Base-by-base conservation (phyloP, 2,329 filamentous ascomycete species). In the Pleurostoma richardsiae region DNA sequence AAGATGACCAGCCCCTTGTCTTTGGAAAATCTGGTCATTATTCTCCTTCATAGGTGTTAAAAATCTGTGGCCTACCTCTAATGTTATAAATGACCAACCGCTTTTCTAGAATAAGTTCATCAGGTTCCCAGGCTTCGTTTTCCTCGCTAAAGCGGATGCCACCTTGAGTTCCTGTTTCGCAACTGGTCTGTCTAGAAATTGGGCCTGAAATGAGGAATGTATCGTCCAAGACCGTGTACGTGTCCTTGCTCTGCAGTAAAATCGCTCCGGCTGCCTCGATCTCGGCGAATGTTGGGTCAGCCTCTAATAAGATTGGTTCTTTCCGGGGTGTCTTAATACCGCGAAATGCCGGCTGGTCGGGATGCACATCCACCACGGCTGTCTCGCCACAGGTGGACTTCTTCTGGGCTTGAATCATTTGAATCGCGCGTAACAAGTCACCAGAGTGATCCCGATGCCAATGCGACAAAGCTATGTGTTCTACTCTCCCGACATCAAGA, bases 371-470 rank as follows among this genome's bases (percentile, higher is more conserved):
- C 3, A 73, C 66, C 0, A 67, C 51, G 2, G 78, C 54, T 8
- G 8, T 36, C 33, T 36, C n/a, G 4, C 50, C 48, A 10, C 56
- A 45, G 30, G 50, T 49, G 43, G 58, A 43, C 2, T 47, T 28
- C 54, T 68, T 68, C 7, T 68, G 71, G 1, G 65, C 57, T 3
- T 66, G 68, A 40, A 80, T 72, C 64, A 73, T 65, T n/a, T 61
- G 56, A 40, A 80, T 61, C n/a, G 76, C 74, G 40, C 63, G 64
- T 19, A 71, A 58, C 59, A 81, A 65, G 4, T 76, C 74, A 19
- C 73, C 73, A 29, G 74, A 77, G 52, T 80, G 74, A 51, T 80
- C 74, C 38, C 76, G 67, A 59, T 80, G 74, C 76, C 76, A 78
- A 53, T 77, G 72, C 4, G 72, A 75, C 28, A 79, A 58, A 42